These are phyloP conservation scores for Ustilago vetiveriae DNA, from an alignment of 1,284 basidiomycete species.

Conservation along the genomic window DNA sequence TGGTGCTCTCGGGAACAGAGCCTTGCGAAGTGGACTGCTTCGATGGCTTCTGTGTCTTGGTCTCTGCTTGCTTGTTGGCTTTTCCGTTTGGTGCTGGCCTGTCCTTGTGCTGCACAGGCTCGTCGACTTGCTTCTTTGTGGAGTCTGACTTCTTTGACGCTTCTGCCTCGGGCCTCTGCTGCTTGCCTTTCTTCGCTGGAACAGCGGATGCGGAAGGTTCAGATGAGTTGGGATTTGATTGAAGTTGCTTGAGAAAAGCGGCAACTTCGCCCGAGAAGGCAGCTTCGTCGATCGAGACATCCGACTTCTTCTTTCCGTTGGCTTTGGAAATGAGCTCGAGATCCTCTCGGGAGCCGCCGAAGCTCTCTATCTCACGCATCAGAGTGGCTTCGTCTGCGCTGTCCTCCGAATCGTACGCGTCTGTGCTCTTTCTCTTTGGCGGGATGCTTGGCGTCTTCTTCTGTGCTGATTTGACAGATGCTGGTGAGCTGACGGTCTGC, in stretches of 20 bases:
- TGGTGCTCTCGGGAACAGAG: conserved; percentile 14
- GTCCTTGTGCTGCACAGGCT: conserved; percentile 3
- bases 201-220: conserved; percentile 11
- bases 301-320: conserved; percentile 32
- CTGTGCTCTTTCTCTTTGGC: conserved; percentile 15
- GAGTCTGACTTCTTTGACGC: conserved; percentile 9
- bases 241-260: conserved; percentile 40
- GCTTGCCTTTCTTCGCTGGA: conserved; percentile 6
- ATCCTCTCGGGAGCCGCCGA: conserved; percentile 38
- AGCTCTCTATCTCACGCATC: conserved; percentile 46
- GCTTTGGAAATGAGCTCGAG: conserved; percentile 42
- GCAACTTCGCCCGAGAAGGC: conserved; percentile 37
- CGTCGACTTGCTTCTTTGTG: conserved; percentile 8
- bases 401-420: conserved; percentile 40
- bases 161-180: conserved; percentile 11
- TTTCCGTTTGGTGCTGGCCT: conserved; percentile 22
- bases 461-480: conserved; percentile 5
- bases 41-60: conserved; percentile 16
- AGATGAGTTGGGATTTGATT: conserved; percentile 16
- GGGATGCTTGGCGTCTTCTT: conserved; percentile 7
- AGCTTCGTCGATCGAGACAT: conserved; percentile 32
- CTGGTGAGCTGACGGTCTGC: conserved; percentile 6
- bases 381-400: conserved; percentile 43
- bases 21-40: conserved; percentile 12
- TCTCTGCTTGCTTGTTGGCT: conserved; percentile 22